Conservation (phyloP, 2,329 filamentous ascomycete genomes). For the Fusarium pseudocircinatum region DNA sequence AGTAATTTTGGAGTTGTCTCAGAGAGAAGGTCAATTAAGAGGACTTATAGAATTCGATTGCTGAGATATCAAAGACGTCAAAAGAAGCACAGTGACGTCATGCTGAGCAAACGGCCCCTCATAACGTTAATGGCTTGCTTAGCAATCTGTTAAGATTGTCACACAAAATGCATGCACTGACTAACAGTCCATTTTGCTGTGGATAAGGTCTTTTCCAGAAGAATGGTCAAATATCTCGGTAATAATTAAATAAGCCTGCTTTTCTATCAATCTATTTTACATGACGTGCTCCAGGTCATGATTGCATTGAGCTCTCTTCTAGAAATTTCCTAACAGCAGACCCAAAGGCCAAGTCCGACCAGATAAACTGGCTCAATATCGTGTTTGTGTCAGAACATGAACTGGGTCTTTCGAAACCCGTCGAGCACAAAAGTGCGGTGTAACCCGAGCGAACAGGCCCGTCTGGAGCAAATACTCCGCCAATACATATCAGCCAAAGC, state of each 20-base stretch:
- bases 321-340: background rate
- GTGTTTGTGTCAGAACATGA: background rate
- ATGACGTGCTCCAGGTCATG: background rate
- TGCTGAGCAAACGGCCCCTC: background rate
- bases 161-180: rapidly evolving
- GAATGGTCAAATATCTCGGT: background rate
- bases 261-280: background rate
- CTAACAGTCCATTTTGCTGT: background rate
- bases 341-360: background rate
- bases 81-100: constrained; percentile 6
- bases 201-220: background rate
- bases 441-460: background rate
- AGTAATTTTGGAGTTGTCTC: rapidly evolving
- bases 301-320: background rate
- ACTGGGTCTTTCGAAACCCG: background rate
- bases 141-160: background rate
- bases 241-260: background rate
- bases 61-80: constrained; percentile 11
- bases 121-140: background rate
- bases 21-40: rapidly evolving
- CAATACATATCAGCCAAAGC: background rate
- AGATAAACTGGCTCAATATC: background rate
- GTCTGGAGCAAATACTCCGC: background rate
- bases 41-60: background rate
- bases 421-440: background rate